Evolutionary conservation across 495 filamentous ascomycete species (phyloP), one percentile per base, ranked within the genome.

Genomic region (Daldinia decipiens): DNA sequence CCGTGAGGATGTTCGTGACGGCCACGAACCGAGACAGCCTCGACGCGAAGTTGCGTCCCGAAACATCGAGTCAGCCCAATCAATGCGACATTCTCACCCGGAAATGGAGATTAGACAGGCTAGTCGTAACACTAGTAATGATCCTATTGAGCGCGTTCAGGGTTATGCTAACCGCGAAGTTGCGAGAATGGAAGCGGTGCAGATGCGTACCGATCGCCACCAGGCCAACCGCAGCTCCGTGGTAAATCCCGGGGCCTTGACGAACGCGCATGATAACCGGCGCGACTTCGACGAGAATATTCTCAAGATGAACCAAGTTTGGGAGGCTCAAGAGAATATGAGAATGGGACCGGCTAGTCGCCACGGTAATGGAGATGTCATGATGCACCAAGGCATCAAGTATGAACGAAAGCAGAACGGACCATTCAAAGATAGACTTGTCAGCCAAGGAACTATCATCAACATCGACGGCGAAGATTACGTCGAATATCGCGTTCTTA

Each of bases 381-480:
- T 83, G 76, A 81, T 84, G 29, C 82, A 83, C 71, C 77, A 78
- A 60, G 84, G 84, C 45, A 74, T 86, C 63, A 85, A 83, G 68
- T 87, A 87, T 65, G 82, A 86, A 75, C 76, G 85, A 32, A 87
- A 86, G 74, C 77, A 79, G 36, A 83, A 66, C 12, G 85, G 85
- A 0, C 83, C 84, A 1, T 86, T 87, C 70, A 73, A 81, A 57
- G 84, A 84, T 36, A 83, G 83, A 67, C 79, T 86, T 2, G 85
- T 86, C 40, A 83, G 81, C 68, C 79, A 82, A 53, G 80, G 84
- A 29, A 79, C 80, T 8, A 85, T 87, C 21, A 81, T 87, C 56
- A 84, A 71, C 47, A 87, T 87, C 40, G 85, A 87, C 59, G 85
- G 85, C 9, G 85, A 87, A 71, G 85, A 87, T 50, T 87, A 84